Conservation (phyloP, 2,329 filamentous ascomycete genomes). For the Fusarium nelsonii region DNA sequence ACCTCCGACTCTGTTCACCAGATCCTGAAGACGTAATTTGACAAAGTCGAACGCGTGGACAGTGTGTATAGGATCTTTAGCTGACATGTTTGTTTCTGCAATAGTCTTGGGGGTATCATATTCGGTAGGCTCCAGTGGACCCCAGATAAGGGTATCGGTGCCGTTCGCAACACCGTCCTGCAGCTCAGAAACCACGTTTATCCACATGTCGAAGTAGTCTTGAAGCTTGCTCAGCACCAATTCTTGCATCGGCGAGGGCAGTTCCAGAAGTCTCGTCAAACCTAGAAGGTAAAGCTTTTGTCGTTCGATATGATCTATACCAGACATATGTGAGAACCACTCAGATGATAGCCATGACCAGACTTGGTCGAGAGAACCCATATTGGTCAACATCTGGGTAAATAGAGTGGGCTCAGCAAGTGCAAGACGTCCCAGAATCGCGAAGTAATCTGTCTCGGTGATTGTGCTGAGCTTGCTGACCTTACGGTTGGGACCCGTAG, state of each 20-base stretch:
- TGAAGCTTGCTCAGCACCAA: conserved; percentile 74
- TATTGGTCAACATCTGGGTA: conserved; percentile 65
- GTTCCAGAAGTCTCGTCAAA: conserved; percentile 77
- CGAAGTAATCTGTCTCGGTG: conserved; percentile 87
- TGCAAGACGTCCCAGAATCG: conserved; percentile 82
- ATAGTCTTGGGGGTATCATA: conserved; percentile 69
- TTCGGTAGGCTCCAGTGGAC: conserved; percentile 57
- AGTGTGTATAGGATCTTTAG: conserved; percentile 75
- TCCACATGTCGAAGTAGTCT: conserved; percentile 82
- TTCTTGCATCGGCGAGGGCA: conserved; percentile 67
- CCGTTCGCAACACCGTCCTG: conserved; percentile 68
- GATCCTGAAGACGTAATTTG: conserved; percentile 68
- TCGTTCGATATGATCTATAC: conserved; percentile 72
- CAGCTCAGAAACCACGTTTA: conserved; percentile 74
- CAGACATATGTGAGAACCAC: conserved; percentile 78
- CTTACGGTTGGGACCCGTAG: conserved; percentile 81
- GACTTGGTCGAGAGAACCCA: conserved; percentile 62
- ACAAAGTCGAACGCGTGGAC: conserved; percentile 75
- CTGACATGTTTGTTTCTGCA: conserved; percentile 64
- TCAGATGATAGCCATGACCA: conserved; percentile 71
- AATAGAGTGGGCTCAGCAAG: conserved; percentile 79
- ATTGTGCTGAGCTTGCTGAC: conserved; percentile 77
- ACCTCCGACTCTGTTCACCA: conserved; percentile 72
- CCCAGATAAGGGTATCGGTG: conserved; percentile 66
- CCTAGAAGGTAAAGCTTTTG: conserved; percentile 80